A percentile compares a stretch with the other conserved stretches of the same genome.
phyloP scores from a whole-genome alignment of 1,284 basidiomycete species.

The Trichosporon inkin region DNA sequence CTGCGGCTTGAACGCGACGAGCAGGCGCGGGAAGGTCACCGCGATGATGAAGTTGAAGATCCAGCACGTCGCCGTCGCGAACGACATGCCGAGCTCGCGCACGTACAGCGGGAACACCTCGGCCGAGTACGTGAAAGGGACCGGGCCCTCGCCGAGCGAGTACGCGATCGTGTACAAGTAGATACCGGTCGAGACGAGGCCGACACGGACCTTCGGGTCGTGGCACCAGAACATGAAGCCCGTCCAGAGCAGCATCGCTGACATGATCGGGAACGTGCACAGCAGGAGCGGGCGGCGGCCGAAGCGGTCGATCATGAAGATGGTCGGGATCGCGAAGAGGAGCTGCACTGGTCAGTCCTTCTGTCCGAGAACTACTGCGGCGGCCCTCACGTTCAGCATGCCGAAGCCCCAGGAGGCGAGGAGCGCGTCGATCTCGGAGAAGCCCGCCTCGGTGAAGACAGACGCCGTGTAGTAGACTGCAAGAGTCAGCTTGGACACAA shows the following conservation, averaged over 20 bases:
- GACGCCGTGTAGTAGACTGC: conserved; percentile 53
- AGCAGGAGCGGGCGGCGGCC: conserved; percentile 66
- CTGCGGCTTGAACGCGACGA: conserved; percentile 43
- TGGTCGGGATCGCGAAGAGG: conserved; percentile 29
- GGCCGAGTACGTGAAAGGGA: conserved; percentile 56
- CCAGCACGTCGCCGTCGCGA: conserved; percentile 39
- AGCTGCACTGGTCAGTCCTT: background rate
- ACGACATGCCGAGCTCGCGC: conserved; percentile 55
- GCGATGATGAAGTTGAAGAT: conserved; percentile 54
- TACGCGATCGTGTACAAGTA: conserved; percentile 24
- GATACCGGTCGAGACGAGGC: conserved; percentile 44
- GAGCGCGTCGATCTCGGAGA: conserved; percentile 45
- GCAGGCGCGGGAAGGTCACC: conserved; percentile 65
- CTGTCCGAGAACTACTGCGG: background rate
- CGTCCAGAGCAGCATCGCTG: conserved; percentile 43
- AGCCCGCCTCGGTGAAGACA: conserved; percentile 59
- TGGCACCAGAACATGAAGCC: conserved; percentile 41
- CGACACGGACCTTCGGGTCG: conserved; percentile 13
- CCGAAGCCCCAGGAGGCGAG: conserved; percentile 62
- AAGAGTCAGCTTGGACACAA: conserved; percentile 31
- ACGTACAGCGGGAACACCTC: conserved; percentile 53
- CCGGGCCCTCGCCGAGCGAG: conserved; percentile 64
- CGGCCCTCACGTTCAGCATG: conserved; percentile 43
- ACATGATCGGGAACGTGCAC: conserved; percentile 57
- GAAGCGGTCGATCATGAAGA: conserved; percentile 50